Base-by-base conservation (phyloP, 2,329 filamentous ascomycete genomes). In the Sporothrix dimorphospora region DNA sequence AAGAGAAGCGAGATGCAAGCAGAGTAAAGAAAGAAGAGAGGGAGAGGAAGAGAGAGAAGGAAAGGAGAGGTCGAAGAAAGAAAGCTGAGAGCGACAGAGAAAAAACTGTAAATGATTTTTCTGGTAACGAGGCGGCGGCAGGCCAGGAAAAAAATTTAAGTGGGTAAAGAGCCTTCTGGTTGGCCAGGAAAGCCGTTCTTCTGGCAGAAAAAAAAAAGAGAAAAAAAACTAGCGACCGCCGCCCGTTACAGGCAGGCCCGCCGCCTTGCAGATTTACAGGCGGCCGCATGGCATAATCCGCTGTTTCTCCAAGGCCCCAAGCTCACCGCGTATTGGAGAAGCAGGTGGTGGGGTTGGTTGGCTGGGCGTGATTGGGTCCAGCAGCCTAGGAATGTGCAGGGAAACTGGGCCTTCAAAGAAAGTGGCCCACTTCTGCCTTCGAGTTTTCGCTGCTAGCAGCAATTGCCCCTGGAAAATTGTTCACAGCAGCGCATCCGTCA, bases 1-100 rank as follows among this genome's bases (percentile, higher is more conserved):
- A 24, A 59, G 75, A 77, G 75, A 76, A 73, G 76, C 73, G 74
- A 78, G 77, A 77, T 78, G 75, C 74, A 78, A 74, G 71, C 24
- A 49, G 27, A 24, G 30, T 47, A 61, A 16, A 11, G 21, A 51
- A 42, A 53, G n/a, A 55, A 59, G 21, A 9, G 21, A 79, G 79
- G 75, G 74, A 78, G 79, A 79, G 55, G 24, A 38, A 66, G 12
- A 57, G 45, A 38, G 71, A 34, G 27, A 34, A 42, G n/a, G 51
- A 70, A 71, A 34, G 63, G 65, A 57, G 55, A 65, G 65, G 65
- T 68, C 70, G 59, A 71, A 19, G 69, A 38, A 45, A 21, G 27
- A 49, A 27, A 67, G 65, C 65, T 53, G 19, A 45, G 16, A 51
- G 4, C 11, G 27, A 51, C 63, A 69, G 65, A 69, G 65, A 30